phyloP scores from a whole-genome alignment of 768 basidiomycete genomes.

The Fistulinella prunicolor region DNA sequence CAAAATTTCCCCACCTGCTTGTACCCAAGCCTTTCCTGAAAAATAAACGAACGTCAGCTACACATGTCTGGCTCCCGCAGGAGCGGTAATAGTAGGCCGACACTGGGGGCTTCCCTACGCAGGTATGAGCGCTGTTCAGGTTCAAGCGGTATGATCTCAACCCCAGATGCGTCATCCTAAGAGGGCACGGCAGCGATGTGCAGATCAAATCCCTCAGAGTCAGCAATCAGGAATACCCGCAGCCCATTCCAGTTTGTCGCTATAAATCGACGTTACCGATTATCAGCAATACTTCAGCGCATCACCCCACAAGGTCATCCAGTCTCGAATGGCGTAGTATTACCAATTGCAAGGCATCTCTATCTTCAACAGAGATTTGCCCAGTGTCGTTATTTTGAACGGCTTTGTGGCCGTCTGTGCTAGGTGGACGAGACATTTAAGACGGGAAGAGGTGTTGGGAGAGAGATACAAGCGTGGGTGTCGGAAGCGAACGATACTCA shows the following conservation, averaged over 20 bases:
- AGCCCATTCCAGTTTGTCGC: slow-evolving; percentile 75
- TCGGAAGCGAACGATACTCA: background rate
- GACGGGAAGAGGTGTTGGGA: background rate
- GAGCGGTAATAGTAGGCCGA: slow-evolving; percentile 45
- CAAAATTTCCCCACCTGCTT: slow-evolving; percentile 52
- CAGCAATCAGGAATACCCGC: slow-evolving; percentile 76
- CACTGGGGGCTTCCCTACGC: slow-evolving; percentile 95
- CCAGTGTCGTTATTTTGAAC: slow-evolving; percentile 21
- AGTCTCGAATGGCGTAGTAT: slow-evolving; percentile 31
- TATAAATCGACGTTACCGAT: slow-evolving; percentile 73
- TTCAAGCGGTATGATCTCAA: slow-evolving; percentile 99
- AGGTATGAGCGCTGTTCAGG: slow-evolving; percentile 97
- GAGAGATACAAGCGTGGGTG: background rate
- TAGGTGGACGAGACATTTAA: slow-evolving; percentile 24
- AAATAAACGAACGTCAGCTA: slow-evolving; percentile 48
- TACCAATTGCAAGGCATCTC: slow-evolving; percentile 59
- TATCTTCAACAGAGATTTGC: slow-evolving; percentile 33
- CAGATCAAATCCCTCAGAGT: slow-evolving; percentile 17
- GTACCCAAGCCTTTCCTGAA: slow-evolving; percentile 72
- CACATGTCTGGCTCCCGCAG: slow-evolving; percentile 36
- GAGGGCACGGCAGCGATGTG: background rate
- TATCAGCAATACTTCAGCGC: slow-evolving; percentile 33
- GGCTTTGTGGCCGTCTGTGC: slow-evolving; percentile 8
- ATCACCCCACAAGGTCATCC: slow-evolving; percentile 31
- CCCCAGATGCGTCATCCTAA: slow-evolving; percentile 44